Conservation (phyloP, 768 basidiomycete genomes). For the Amylocystis lapponica region DNA sequence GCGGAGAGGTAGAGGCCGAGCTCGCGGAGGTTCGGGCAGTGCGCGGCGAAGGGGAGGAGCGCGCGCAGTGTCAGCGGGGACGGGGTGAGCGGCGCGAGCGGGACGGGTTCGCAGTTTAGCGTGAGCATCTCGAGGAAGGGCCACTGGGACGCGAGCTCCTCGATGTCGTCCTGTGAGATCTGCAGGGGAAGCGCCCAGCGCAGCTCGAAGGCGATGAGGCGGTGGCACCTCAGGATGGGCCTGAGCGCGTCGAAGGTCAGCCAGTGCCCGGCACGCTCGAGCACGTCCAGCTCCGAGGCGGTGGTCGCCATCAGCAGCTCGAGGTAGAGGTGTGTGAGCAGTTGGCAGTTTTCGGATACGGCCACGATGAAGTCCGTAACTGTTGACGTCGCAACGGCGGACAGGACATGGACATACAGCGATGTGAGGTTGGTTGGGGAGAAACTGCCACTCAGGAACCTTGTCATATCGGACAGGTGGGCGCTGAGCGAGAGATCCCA, state of each 20-base stretch:
- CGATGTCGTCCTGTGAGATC: constrained; percentile 22
- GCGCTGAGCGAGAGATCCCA: constrained; percentile 47
- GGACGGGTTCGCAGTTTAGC: constrained; percentile 22
- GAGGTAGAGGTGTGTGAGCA: constrained; percentile 39
- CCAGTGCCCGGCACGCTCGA: background rate
- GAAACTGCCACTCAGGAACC: constrained; percentile 38
- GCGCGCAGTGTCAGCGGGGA: constrained; percentile 32
- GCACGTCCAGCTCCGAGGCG: background rate
- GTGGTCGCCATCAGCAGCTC: constrained; percentile 21
- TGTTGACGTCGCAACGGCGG: constrained; percentile 36
- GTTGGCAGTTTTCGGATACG: constrained; percentile 41
- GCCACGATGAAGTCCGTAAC: constrained; percentile 39
- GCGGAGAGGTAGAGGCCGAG: constrained; percentile 35
- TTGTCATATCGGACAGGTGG: constrained; percentile 37
- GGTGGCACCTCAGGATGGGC: constrained; percentile 29
- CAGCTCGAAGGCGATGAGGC: constrained; percentile 29
- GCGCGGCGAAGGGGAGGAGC: constrained; percentile 33
- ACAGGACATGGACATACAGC: constrained; percentile 47
- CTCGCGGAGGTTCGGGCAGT: constrained; percentile 31
- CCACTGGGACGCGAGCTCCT: constrained; percentile 24
- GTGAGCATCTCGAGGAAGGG: constrained; percentile 19
- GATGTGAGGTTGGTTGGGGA: constrained; percentile 43
- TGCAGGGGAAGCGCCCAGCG: constrained; percentile 20
- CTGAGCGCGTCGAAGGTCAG: constrained; percentile 31
- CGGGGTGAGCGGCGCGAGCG: constrained; percentile 1